Evolutionary conservation across 441 rosid genomes (phyloP), one percentile per base, ranked within the genome.

Genomic region (Populus trichocarpa): DNA sequence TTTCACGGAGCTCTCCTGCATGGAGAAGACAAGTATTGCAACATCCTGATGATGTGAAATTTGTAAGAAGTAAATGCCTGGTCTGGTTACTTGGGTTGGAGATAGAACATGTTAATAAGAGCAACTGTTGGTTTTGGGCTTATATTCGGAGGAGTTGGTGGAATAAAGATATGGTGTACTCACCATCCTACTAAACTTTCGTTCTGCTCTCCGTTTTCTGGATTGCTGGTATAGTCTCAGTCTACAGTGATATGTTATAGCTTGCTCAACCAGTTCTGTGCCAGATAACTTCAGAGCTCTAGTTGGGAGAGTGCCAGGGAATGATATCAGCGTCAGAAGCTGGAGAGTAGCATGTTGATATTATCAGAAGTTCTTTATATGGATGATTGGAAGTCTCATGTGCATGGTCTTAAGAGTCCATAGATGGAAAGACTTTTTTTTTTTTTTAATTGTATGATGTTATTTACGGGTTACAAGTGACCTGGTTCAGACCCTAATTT

Each of bases 101-200:
- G 87, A 79, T 85, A 77, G 83, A 82, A 81, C 72, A 25, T 88
- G 82, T 84, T 72, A 82, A 70, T 79, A 85, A 63, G 87, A 84
- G 81, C 82, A 69, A 80, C 77, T 64, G 76, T 83, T 81, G 85
- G 82, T 78, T 82, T 81, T 66, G 83, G 83, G 81, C 83, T 75
- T 77, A 65, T 76, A 78, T 77, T 78, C 78, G 68, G 75, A 61
- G 79, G 78, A 64, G 77, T 80, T 42, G 78, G 79, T 82, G 75
- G 81, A 86, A 76, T 83, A 82, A 86, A 80, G 53, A 72, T 22
- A 71, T 38, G 78, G 74, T 75, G 75, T 78, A 67, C 66, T 79
- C 67, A 8, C 76, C 84, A 66, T 82, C 79, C 82, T 79, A 25
- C 73, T 80, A 40, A 77, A 73, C 82, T 80, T 75, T 75, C 72